These are phyloP conservation scores for Cladorrhinum sp. DNA, from an alignment of 2,329 filamentous ascomycete species.

Conservation along the genomic window DNA sequence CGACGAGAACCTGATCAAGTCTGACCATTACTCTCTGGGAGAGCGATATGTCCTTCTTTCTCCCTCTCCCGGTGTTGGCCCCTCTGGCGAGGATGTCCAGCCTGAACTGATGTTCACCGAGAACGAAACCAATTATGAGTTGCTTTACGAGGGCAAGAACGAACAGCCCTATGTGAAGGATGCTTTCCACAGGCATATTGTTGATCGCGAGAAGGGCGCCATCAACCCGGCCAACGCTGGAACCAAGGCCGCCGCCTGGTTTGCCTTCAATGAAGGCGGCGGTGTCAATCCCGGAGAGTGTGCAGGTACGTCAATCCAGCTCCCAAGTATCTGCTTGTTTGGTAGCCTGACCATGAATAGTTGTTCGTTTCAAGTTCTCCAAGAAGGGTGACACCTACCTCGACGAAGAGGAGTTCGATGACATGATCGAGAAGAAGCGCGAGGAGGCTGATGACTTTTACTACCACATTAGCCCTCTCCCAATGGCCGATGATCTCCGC, in stretches of 20 bases:
- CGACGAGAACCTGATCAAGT: slow-evolving; percentile 65
- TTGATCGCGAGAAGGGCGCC: slow-evolving; percentile 73
- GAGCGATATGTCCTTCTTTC: slow-evolving; percentile 81
- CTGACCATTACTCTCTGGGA: slow-evolving; percentile 77
- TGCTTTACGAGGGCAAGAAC: slow-evolving; percentile 75
- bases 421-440: slow-evolving; percentile 79
- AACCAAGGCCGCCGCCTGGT: slow-evolving; percentile 91
- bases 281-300: slow-evolving; percentile 89
- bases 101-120: slow-evolving; percentile 89
- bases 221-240: slow-evolving; percentile 77
- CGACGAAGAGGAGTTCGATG: slow-evolving; percentile 89
- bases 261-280: slow-evolving; percentile 82
- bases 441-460: slow-evolving; percentile 97
- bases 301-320: slow-evolving; percentile 65
- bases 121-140: slow-evolving; percentile 85
- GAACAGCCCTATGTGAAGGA: slow-evolving; percentile 86
- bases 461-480: slow-evolving; percentile 85
- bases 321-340: slow-evolving; percentile 29
- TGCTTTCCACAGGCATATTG: slow-evolving; percentile 85
- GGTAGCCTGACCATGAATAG: slow-evolving; percentile 37
- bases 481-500: slow-evolving; percentile 88
- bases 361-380: slow-evolving; percentile 87
- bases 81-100: slow-evolving; percentile 76
- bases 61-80: slow-evolving; percentile 81
- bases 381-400: slow-evolving; percentile 72